A percentile compares a stretch with the other conserved stretches of the same genome.
phyloP scores from a whole-genome alignment of 352 stramenopile genomes.

The Globisporangium acanthophoron region DNA sequence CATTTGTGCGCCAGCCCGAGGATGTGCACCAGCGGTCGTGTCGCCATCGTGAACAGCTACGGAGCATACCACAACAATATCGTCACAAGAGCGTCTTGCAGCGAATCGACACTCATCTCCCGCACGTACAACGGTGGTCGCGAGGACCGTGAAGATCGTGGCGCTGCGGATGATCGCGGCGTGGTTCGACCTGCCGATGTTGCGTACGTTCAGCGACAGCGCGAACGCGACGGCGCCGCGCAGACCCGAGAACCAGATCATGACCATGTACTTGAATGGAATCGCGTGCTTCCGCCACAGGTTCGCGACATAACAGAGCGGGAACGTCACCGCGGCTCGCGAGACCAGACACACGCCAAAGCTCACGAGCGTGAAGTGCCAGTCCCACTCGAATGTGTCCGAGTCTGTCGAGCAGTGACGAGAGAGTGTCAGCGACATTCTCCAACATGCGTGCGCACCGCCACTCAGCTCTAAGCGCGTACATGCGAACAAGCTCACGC shows the following conservation, averaged over 20 bases:
- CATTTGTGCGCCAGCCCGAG: constrained; percentile 24
- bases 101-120: not conserved
- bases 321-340: constrained; percentile 32
- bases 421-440: not conserved
- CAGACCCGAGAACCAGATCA: constrained; percentile 82
- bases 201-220: constrained; percentile 57
- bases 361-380: constrained; percentile 27
- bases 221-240: constrained; percentile 81
- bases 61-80: not conserved
- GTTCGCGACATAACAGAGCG: constrained; percentile 31
- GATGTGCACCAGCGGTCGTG: constrained; percentile 17
- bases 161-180: constrained; percentile 57
- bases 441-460: too few relatives aligned
- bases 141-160: constrained; percentile 59
- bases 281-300: constrained; percentile 19
- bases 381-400: constrained; percentile 32
- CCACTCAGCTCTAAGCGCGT: not conserved
- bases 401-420: constrained; percentile 11
- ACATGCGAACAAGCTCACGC: constrained; percentile 34
- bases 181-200: constrained; percentile 24
- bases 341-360: constrained; percentile 23
- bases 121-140: constrained; percentile 38
- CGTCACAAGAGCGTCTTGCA: not conserved
- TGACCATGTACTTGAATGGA: constrained; percentile 28
- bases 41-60: constrained; percentile 27